These are phyloP conservation scores for Claviceps capensis DNA, from an alignment of 2,329 filamentous ascomycete genomes.

Conservation along the genomic window DNA sequence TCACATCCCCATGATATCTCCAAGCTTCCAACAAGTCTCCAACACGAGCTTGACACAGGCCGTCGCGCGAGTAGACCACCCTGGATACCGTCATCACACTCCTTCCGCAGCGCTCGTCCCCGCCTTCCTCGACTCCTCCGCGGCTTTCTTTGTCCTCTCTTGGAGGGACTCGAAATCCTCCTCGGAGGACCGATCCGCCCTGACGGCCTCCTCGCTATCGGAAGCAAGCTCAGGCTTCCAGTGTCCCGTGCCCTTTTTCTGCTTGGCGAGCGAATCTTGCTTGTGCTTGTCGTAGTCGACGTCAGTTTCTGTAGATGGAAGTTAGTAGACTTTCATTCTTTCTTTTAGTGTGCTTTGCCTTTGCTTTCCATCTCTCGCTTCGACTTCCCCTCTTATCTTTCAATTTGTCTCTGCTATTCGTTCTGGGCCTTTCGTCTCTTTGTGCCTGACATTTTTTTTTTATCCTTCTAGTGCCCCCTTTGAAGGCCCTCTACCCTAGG, in stretches of 20 bases:
- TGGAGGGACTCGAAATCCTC: constrained; percentile 36
- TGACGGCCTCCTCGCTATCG: constrained; percentile 66
- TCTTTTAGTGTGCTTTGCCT: too few relatives aligned
- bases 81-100: constrained; percentile 17
- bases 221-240: constrained; percentile 70
- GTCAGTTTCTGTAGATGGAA: constrained; percentile 17
- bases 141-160: constrained; percentile 42
- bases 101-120: constrained; percentile 35
- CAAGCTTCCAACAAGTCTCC: too few relatives aligned
- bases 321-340: background rate
- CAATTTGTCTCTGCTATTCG: too few relatives aligned
- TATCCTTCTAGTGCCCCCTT: background rate
- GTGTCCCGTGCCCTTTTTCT: constrained; percentile 53
- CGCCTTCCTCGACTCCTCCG: constrained; percentile 31
- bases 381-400: too few relatives aligned
- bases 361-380: too few relatives aligned
- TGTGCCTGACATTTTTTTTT: background rate
- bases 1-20: too few relatives aligned
- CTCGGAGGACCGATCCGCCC: constrained; percentile 40
- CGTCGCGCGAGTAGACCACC: background rate
- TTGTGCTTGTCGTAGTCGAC: constrained; percentile 43
- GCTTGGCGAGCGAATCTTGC: constrained; percentile 48
- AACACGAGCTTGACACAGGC: too few relatives aligned
- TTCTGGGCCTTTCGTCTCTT: too few relatives aligned
- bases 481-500: background rate